Percentiles rank a stretch among this genome's conserved stretches.
Evolutionary conservation across 441 rosid species (phyloP).

Genomic region (Iberis amara): DNA sequence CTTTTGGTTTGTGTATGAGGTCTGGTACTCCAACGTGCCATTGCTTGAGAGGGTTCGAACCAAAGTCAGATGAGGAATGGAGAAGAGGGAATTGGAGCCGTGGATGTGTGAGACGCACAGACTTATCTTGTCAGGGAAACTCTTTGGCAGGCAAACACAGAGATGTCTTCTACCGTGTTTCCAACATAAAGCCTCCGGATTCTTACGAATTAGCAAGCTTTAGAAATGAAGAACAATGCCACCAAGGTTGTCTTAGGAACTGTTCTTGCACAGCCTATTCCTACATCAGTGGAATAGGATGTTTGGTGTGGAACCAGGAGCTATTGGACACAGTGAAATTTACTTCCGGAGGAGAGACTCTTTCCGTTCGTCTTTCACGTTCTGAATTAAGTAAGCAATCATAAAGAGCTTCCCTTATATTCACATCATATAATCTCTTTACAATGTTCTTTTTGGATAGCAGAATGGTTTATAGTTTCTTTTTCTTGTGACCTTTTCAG

Average conservation of each 20-base stretch:
- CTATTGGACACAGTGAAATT: slow-evolving; percentile 36
- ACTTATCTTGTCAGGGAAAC: slow-evolving; percentile 23
- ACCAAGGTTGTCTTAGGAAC: slow-evolving; percentile 27
- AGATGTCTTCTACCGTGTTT: slow-evolving; percentile 27
- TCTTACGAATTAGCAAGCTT: slow-evolving; percentile 25
- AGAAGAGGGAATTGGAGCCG: slow-evolving; percentile 35
- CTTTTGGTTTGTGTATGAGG: slow-evolving; percentile 33
- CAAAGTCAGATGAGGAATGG: slow-evolving; percentile 37
- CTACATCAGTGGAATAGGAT: slow-evolving; percentile 35
- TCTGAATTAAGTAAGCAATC: slow-evolving; percentile 36
- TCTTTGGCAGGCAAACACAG: slow-evolving; percentile 2
- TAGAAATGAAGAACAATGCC: slow-evolving; percentile 20
- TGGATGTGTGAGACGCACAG: slow-evolving; percentile 35
- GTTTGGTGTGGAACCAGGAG: slow-evolving; percentile 37
- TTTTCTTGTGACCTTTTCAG: slow-evolving; percentile 9
- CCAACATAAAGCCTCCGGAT: slow-evolving; percentile 35
- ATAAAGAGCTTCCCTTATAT: background rate
- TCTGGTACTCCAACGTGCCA: slow-evolving; percentile 30
- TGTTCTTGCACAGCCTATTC: slow-evolving; percentile 49
- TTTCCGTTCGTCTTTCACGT: slow-evolving; percentile 35
- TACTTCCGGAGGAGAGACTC: slow-evolving; percentile 27
- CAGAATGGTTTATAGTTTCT: slow-evolving; percentile 12
- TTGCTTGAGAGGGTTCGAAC: slow-evolving; percentile 32
- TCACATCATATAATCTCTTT: slow-evolving; percentile 16
- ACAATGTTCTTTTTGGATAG: slow-evolving; percentile 8